These are phyloP conservation scores for Coemansia javaensis DNA, from an alignment of 192 early-diverging fungal species.

Conservation along the genomic window DNA sequence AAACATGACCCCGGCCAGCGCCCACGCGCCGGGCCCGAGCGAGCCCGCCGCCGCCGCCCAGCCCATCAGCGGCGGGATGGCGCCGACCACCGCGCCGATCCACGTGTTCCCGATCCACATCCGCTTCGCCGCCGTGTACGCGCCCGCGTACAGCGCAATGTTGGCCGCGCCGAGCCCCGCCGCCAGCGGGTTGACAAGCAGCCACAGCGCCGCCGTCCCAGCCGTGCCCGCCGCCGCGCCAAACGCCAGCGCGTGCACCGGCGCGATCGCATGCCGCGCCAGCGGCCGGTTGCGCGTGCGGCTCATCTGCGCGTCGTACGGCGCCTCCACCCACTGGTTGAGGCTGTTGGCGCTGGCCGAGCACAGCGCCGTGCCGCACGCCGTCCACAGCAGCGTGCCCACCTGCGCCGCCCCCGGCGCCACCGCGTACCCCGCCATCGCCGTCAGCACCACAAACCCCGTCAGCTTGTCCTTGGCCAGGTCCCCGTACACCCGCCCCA, in stretches of 20 bases:
- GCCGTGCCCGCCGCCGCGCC: constrained; percentile 62
- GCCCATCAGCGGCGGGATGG: constrained; percentile 98
- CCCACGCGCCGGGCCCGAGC: constrained; percentile 70
- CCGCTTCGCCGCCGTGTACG: constrained; percentile 95
- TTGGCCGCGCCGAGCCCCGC: constrained; percentile 79
- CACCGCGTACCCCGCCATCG: constrained; percentile 93
- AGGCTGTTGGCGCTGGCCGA: constrained; percentile 86
- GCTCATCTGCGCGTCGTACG: constrained; percentile 97
- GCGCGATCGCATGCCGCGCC: constrained; percentile 71
- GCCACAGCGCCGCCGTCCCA: constrained; percentile 61
- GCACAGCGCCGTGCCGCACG: constrained; percentile 81
- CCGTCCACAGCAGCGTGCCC: constrained; percentile 70
- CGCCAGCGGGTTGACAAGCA: constrained; percentile 83
- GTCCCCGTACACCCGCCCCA: constrained; percentile 59
- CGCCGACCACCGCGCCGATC: constrained; percentile 91
- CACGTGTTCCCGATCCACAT: constrained; percentile 91
- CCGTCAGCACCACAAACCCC: constrained; percentile 83
- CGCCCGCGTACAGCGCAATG: constrained; percentile 80
- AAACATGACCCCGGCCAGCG: constrained; percentile 78
- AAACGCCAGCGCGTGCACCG: constrained; percentile 72
- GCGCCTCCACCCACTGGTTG: constrained; percentile 94
- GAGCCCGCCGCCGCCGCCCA: constrained; percentile 84
- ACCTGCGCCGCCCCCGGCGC: constrained; percentile 66
- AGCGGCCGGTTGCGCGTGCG: constrained; percentile 84
- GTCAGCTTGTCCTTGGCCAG: constrained; percentile 85